Evolutionary conservation across 768 basidiomycete genomes (phyloP).

Genomic region (Kwoniella sp.): DNA sequence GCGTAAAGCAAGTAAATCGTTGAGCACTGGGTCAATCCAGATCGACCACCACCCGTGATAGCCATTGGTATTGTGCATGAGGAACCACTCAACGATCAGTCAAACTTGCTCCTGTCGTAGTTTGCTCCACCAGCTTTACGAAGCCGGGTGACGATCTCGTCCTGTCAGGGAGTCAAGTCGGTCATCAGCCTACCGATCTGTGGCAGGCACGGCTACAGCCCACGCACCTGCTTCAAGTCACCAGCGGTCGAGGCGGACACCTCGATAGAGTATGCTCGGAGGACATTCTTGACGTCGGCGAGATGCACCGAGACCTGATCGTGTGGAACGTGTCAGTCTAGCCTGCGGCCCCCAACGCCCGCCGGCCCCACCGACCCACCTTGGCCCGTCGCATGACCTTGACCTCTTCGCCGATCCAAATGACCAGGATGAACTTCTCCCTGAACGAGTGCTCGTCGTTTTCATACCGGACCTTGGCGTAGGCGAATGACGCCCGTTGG

Average conservation of each 20-base stretch:
- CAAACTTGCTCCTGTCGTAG: constrained; percentile 48
- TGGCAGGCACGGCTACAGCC: not conserved
- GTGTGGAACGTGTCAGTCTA: not conserved
- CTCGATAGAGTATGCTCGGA: constrained; percentile 76
- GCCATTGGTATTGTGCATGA: not conserved
- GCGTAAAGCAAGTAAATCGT: too few relatives aligned
- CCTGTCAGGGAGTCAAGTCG: constrained; percentile 54
- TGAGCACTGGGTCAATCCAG: too few relatives aligned
- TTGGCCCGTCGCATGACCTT: constrained; percentile 91
- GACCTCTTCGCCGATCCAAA: constrained; percentile 53
- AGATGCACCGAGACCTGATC: constrained; percentile 82
- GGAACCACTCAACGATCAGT: constrained; percentile 11
- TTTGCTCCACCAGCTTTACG: constrained; percentile 64
- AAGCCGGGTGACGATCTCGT: constrained; percentile 72
- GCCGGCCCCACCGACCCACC: constrained; percentile 52
- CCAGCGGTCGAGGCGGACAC: constrained; percentile 77
- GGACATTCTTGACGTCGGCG: constrained; percentile 76
- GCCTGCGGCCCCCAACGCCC: not conserved
- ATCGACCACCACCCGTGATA: too few relatives aligned
- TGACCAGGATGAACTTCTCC: constrained; percentile 61
- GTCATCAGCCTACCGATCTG: not conserved
- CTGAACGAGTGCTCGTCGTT: constrained; percentile 54
- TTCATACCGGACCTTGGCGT: constrained; percentile 70
- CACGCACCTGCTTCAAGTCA: constrained; percentile 62
- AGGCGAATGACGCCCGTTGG: constrained; percentile 68